Evolutionary conservation across 169 alveolate genomes (phyloP).

Genomic region (Plasmodium gallinaceum): DNA sequence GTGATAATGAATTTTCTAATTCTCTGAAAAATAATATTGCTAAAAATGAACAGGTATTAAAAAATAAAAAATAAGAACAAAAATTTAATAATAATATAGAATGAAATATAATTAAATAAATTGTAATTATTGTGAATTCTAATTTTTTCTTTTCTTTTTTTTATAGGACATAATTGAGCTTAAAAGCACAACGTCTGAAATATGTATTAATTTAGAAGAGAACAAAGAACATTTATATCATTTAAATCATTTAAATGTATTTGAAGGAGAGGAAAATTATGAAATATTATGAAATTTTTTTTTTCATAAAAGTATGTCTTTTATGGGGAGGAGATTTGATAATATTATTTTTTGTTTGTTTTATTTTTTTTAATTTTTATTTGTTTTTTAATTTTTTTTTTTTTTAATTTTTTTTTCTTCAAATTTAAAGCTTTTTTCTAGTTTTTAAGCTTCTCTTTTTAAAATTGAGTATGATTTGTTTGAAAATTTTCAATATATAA

Average conservation of each 20-base stretch:
- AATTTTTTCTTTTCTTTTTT: neutral
- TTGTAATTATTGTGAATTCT: no score
- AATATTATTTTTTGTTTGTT: neutral
- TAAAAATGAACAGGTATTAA: slow-evolving; percentile 64
- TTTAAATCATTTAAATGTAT: slow-evolving; percentile 48
- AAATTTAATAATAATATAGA: neutral
- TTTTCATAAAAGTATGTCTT: no score
- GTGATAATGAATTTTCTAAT: slow-evolving; percentile 53
- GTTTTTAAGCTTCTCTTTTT: neutral
- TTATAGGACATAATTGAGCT: slow-evolving; percentile 53
- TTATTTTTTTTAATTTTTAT: neutral
- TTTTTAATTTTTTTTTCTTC: neutral
- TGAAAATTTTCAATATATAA: neutral
- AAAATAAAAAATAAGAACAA: neutral
- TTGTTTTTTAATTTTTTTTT: neutral
- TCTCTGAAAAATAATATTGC: slow-evolving; percentile 33
- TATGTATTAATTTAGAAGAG: slow-evolving; percentile 62
- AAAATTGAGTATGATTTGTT: neutral
- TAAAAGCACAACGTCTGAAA: slow-evolving; percentile 73
- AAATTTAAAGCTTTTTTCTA: neutral
- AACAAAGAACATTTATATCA: slow-evolving; percentile 61
- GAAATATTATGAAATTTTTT: slow-evolving; percentile 33
- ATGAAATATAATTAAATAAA: neutral
- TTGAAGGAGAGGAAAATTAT: slow-evolving; percentile 70
- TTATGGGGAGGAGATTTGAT: neutral